These are phyloP conservation scores for Mycena sanguinolenta DNA, from an alignment of 768 basidiomycete species.

Conservation along the genomic window DNA sequence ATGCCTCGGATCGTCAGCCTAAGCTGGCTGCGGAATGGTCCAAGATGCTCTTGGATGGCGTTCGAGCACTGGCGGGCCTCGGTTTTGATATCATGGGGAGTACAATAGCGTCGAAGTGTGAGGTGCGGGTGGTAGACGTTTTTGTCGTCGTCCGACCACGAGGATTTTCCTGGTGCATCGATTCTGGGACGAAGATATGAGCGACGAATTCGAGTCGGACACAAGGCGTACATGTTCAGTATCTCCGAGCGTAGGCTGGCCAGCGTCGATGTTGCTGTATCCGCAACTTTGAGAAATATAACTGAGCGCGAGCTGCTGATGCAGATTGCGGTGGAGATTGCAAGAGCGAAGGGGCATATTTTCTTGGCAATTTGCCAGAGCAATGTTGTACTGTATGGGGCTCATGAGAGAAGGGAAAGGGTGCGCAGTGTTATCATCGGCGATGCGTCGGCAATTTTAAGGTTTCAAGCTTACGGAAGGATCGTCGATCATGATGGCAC, in stretches of 20 bases:
- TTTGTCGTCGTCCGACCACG: conserved; percentile 3
- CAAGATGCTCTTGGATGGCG: conserved; percentile 5
- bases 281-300: conserved; percentile 5
- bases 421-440: no score
- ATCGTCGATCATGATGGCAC: no score
- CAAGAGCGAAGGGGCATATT: conserved; percentile 3
- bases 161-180: conserved; percentile 4
- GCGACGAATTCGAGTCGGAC: background rate
- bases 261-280: background rate
- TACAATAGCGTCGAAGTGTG: conserved; percentile 11
- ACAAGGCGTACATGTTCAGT: conserved; percentile 1
- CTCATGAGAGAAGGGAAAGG: background rate
- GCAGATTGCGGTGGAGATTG: conserved; percentile 1
- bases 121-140: conserved; percentile 10
- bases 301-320: background rate
- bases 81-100: background rate
- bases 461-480: no score
- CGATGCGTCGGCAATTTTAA: background rate
- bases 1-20: conserved; percentile 13
- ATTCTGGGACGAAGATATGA: background rate
- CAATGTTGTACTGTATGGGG: background rate
- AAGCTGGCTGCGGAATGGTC: conserved; percentile 15
- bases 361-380: conserved; percentile 4
- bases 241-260: conserved; percentile 8
- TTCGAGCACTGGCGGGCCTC: background rate